Evolutionary conservation across 176 grass and related monocot species (phyloP), one percentile per base, ranked within the genome.

Genomic region (Phoenix dactylifera): DNA sequence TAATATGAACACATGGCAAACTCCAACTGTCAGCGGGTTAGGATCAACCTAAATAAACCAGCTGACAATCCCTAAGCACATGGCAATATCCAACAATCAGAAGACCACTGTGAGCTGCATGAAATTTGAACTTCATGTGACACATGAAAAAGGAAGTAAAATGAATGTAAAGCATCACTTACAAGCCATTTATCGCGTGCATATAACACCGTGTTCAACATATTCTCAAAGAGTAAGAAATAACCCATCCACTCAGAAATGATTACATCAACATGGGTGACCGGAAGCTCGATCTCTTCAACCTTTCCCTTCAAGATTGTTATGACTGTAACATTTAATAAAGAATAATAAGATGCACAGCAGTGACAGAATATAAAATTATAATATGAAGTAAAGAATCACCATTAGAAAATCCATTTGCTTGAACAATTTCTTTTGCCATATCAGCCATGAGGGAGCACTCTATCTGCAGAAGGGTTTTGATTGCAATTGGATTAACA

Each of bases 131-230:
- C 32, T 35, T 35, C 35, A 44, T 44, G 35, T 44, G 35, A 44
- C 6, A 59, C 18, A 52, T 22, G 23, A 19, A 17, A 24, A 23
- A 53, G 14, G 39, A 22, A 1, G 0, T 44, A 44, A 35, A 54
- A 53, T 1, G 4, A 24, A 57, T 44, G 16, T 55, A 4, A 72
- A 50, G 49, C 44, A 56, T 70, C 15, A 76, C 84, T 92, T 85
- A 98, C 93, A 72, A 98, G 93, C 87, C 93, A 98, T 83, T 98
- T 98, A 80, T 98, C 84, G 2, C 93, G 93, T 77, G 93, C 93
- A 76, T 92, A 92, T 19, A 98, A 70, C 60, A 98, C 93, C 53
- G 87, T 98, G 76, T 98, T 91, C 70, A 98, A 57, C 93, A 98
- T 98, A 79, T 92, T 98, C 81, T 98, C 87, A 15, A 88, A 98